Base-by-base conservation (phyloP, 805 yeast genomes). In the Yamadazyma ubonensis region DNA sequence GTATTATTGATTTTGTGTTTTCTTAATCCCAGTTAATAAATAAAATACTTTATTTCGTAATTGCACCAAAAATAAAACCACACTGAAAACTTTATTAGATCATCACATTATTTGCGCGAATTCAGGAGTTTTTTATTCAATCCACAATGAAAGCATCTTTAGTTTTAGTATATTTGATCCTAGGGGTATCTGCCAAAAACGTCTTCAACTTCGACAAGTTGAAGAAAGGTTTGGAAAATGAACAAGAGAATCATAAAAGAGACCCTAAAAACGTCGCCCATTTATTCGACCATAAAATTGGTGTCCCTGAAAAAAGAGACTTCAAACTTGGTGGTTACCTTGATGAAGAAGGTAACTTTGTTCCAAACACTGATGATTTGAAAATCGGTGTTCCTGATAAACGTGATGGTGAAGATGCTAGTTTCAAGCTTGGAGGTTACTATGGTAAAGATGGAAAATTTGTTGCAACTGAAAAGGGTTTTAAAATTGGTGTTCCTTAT, bases 201-300 rank as follows among this genome's bases (percentile, higher is more conserved):
- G 50, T 49, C 2, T 42, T 45, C 22, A 43, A 50, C 33, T 34
- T 48, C 11, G 37, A 34, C 12, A 38, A 41, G 17, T 39, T 48
- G 19, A 42, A 42, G 27, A 29, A 31, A 4, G 33, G 15, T 11
- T 16, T 36, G 5, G 45, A 41, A 11, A 26, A 14, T 3, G 42
- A 40, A 14, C 31, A 36, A 20, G 15, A 23, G 26, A 6, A 10
- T 22, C 35, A 25, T 31, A 44, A 44, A 31, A 43, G 50, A 21
- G 55, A 51, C 21, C 49, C 51, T 12, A 52, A 52, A 28, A 51
- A 53, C 31, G 44, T 44, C 23, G 45, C 34, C 36, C 27, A 32
- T 15, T 15, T 44, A 16, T 15, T 11, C 14, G 18, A 33, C 16
- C 7, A n/a, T 22, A 32, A 38, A 20, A 15, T 28, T 12, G 28